Conservation (phyloP, 2,329 filamentous ascomycete species). For the Aureobasidium leucospermi region DNA sequence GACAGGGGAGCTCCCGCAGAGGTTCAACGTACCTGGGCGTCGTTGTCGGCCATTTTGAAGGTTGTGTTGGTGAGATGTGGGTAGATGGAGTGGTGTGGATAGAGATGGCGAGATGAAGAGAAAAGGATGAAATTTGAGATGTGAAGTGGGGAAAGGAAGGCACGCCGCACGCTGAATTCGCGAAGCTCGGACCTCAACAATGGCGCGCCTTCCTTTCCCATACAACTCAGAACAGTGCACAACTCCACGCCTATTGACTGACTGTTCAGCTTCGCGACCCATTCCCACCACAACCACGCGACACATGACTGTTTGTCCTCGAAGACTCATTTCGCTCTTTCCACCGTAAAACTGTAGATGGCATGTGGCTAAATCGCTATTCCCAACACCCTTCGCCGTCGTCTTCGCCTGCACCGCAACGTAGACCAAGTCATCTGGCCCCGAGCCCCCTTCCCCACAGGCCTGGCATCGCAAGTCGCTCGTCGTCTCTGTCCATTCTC, state of each 20-base stretch:
- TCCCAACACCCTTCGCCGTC: conserved; percentile 61
- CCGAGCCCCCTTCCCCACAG: conserved; percentile 63
- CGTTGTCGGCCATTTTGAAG: conserved; percentile 24
- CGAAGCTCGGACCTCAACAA: neutral
- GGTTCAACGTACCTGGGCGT: conserved; percentile 22
- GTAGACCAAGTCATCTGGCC: conserved; percentile 60
- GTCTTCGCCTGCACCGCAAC: conserved; percentile 61
- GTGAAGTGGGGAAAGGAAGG: conserved; percentile 13
- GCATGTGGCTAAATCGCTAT: conserved; percentile 88
- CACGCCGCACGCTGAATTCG: neutral
- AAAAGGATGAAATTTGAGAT: conserved; percentile 7
- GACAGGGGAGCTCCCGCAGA: conserved; percentile 5
- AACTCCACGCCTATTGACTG: no score
- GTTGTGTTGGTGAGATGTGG: conserved; percentile 6
- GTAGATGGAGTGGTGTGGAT: conserved; percentile 10
- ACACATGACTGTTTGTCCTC: conserved; percentile 2
- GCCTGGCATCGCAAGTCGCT: conserved; percentile 60
- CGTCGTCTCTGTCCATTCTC: conserved; percentile 71
- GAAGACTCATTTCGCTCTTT: neutral
- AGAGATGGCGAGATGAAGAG: conserved; percentile 14
- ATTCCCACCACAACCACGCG: neutral
- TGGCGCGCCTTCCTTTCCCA: neutral
- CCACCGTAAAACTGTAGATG: conserved; percentile 14
- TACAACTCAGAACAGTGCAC: neutral
- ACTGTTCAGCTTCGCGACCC: no score